A percentile compares a stretch with the other conserved stretches of the same genome.
Conservation (phyloP, 2,329 filamentous ascomycete genomes). For the Emergomyces africanus region DNA sequence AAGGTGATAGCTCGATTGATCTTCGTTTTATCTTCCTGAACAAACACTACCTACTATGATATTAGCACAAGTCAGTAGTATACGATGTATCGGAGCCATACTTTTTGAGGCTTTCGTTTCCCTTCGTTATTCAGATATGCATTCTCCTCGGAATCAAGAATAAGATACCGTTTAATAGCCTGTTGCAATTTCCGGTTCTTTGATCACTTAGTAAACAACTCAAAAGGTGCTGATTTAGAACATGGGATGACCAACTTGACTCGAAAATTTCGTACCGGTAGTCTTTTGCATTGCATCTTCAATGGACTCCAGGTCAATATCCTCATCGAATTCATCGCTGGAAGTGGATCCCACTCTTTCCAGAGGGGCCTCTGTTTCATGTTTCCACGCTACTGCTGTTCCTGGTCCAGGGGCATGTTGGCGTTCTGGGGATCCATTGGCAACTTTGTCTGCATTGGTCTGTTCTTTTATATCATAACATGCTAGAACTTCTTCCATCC, state of each 20-base stretch:
- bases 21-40: slow-evolving; percentile 63
- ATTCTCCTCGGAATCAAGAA: slow-evolving; percentile 59
- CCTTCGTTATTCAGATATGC: slow-evolving; percentile 54
- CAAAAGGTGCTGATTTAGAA: slow-evolving; percentile 12
- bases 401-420: not conserved
- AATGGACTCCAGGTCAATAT: slow-evolving; percentile 50
- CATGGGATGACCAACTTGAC: slow-evolving; percentile 46
- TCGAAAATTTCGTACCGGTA: slow-evolving; percentile 54
- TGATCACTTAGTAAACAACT: slow-evolving; percentile 48
- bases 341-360: slow-evolving; percentile 37
- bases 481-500: slow-evolving; percentile 46
- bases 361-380: slow-evolving; percentile 24
- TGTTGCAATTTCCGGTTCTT: slow-evolving; percentile 50
- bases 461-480: slow-evolving; percentile 34
- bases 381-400: slow-evolving; percentile 7
- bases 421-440: not conserved
- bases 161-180: slow-evolving; percentile 75
- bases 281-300: slow-evolving; percentile 47
- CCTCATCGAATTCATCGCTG: slow-evolving; percentile 62
- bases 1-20: slow-evolving; percentile 57
- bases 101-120: slow-evolving; percentile 55
- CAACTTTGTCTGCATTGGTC: not conserved
- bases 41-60: slow-evolving; percentile 54
- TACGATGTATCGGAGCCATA: slow-evolving; percentile 29
- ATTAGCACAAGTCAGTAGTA: slow-evolving; percentile 7